Evolutionary conservation across 306 rosid species (phyloP).

Genomic region (Inga laurina): DNA sequence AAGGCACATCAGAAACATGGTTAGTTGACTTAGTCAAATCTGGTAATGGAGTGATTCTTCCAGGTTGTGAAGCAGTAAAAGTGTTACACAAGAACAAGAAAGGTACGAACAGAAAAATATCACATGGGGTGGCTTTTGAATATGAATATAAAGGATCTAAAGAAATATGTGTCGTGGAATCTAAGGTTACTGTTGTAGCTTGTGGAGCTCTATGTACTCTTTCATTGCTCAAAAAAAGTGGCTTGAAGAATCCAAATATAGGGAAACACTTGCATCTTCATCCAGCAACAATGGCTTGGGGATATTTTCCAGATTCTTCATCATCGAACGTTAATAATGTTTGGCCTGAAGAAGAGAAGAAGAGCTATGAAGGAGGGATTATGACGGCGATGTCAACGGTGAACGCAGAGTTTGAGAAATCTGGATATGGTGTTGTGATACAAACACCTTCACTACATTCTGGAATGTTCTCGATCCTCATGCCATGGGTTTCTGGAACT

Average conservation of each 20-base stretch:
- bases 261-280: constrained; percentile 79
- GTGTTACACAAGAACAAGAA: constrained; percentile 44
- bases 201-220: constrained; percentile 87
- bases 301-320: constrained; percentile 67
- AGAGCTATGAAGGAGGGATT: constrained; percentile 87
- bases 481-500: constrained; percentile 78
- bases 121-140: constrained; percentile 57
- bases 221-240: constrained; percentile 57
- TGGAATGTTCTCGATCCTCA: constrained; percentile 71
- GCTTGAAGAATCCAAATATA: constrained; percentile 65
- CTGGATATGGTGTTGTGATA: constrained; percentile 70
- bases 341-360: constrained; percentile 64
- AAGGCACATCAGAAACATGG: constrained; percentile 81
- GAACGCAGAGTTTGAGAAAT: constrained; percentile 43
- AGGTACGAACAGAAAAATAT: constrained; percentile 36
- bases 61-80: constrained; percentile 59
- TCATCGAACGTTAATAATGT: neutral
- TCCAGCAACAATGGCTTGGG: constrained; percentile 87
- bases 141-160: constrained; percentile 44
- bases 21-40: constrained; percentile 71
- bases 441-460: constrained; percentile 89
- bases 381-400: constrained; percentile 88
- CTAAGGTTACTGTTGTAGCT: constrained; percentile 74
- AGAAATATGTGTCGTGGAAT: constrained; percentile 62
- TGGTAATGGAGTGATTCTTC: constrained; percentile 74